Base-by-base conservation (phyloP, 352 stramenopile genomes). In the Aphanomyces cochlioides region DNA sequence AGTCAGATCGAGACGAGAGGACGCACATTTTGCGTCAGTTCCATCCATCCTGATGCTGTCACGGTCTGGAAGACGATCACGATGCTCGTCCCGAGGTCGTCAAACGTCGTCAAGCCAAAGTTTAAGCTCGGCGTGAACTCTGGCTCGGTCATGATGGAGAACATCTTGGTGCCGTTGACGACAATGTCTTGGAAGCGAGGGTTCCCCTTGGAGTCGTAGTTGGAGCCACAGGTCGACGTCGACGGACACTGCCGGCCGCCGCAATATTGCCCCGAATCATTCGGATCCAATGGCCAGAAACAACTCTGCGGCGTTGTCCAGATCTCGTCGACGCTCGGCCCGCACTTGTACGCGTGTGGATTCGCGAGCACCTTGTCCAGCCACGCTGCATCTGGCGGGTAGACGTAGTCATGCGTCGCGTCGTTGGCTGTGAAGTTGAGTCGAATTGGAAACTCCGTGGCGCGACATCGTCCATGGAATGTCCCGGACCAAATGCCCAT, bases 1-100 rank as follows among this genome's bases (percentile, higher is more conserved):
- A 4, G 4, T 43, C 8, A 56, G 10, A 47, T 69, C 12, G 36
- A 69, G 21, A 17, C 17, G 48, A 69, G 5, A 61, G 56, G 8
- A 79, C 88, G 80, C 19, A 92, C 80, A 75, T 92, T 92, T 73
- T 97, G 94, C 90, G 98, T 97, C 63, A 98, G 90, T 45, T 74
- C 53, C 0, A 84, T 95, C 95, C 95, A 98, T 0, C 95, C 95
- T 80, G 98, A 95, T 56, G 96, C 76, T 3, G 94, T 98, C 53
- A 98, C 90, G 1, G 87, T 80, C 75, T 98, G 93, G 72, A 98
- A 97, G 45, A 98, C 96, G 7, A 90, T 96, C 41, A 98, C 79
- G 45, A 98, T 96, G 1, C 92, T 86, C 8, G 63, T 79, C 0
- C 77, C 77, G 47, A 98, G 91, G 66, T 95, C 87, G 78, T 98